Evolutionary conservation across 352 stramenopile genomes (phyloP), one percentile per base, ranked within the genome.

Genomic region (Globisporangium spiculum): DNA sequence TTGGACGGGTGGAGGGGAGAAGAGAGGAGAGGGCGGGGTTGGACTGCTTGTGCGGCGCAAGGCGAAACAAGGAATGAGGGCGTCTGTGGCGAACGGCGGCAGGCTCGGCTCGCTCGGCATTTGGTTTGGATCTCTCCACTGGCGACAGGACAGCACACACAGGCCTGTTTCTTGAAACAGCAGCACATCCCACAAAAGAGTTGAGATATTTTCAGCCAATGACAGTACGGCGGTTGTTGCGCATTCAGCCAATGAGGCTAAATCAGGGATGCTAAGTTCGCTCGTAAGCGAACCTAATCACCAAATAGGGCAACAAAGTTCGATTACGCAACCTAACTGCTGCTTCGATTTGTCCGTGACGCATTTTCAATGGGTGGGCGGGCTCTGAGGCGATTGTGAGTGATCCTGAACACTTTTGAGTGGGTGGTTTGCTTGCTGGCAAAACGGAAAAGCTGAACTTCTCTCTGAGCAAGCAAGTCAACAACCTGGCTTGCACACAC

Each of bases 11-110:
- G 24, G 69, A 4, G 48, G n/a, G n/a, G 24, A 34, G 30, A 27
- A 24, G 62, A 48, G 65, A 62, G 7, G 58, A 27, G 48, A 58
- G 10, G 44, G 48, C 32, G 63, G 20, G 66, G 14, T 50, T 59
- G 63, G 16, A 48, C 41, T 44, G 46, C 77, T 81, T 86, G 77
- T 57, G 79, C 66, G 63, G 67, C 65, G 27, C 60, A 60, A 50
- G 74, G 72, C 73, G 57, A 84, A 84, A 82, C 67, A 46, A 56
- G 70, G 77, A 86, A 80, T 86, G 79, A 52, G 44, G 18, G 66
- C 16, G 36, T n/a, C 60, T 59, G 30, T 41, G 44, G 52, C 27
- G 34, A 4, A 27, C 22, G 32, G 44, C 10, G 26, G 58, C 58
- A 38, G 52, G 14, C 36, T 58, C 32, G n/a, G 30, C 7, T 63